Percentiles rank a stretch among this genome's conserved stretches.
phyloP scores from a whole-genome alignment of 2,329 filamentous ascomycete species.

The Trichoderma sp. region DNA sequence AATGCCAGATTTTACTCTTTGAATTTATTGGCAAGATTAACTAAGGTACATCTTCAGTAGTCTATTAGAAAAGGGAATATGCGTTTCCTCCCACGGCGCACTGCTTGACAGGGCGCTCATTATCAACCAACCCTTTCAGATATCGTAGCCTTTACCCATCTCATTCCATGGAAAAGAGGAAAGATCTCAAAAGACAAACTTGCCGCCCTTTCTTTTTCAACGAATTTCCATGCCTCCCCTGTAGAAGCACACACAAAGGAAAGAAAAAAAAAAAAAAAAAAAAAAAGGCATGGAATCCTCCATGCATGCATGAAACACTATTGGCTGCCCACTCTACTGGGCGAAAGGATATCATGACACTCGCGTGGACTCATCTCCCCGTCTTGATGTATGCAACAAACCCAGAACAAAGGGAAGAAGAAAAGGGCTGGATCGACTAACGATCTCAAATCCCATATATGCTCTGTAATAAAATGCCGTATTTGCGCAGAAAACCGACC shows the following conservation, averaged over 20 bases:
- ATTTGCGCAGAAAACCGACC: neutral
- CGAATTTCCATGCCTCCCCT: neutral
- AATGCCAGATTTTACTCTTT: neutral
- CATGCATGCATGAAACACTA: conserved; percentile 6
- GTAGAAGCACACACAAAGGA: neutral
- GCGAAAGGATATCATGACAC: conserved; percentile 15
- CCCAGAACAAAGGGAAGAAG: neutral
- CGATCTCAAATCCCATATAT: neutral
- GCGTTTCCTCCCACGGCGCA: neutral
- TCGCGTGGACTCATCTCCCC: conserved; percentile 11
- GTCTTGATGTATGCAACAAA: conserved; percentile 10
- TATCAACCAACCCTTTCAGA: neutral
- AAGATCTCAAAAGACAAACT: neutral
- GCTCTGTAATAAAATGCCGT: neutral
- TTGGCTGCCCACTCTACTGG: neutral
- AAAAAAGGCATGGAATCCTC: neutral
- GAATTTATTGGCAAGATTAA: neutral
- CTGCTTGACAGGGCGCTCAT: neutral
- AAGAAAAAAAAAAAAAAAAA: neutral
- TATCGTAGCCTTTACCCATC: neutral
- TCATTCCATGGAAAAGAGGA: neutral
- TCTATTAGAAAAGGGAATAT: neutral
- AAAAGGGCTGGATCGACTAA: neutral
- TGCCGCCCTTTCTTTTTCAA: neutral
- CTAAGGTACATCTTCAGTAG: neutral